Percentiles rank a stretch among this genome's conserved stretches.
Conservation (phyloP, 345 rosid genomes). For the Toxicodendron radicans region DNA sequence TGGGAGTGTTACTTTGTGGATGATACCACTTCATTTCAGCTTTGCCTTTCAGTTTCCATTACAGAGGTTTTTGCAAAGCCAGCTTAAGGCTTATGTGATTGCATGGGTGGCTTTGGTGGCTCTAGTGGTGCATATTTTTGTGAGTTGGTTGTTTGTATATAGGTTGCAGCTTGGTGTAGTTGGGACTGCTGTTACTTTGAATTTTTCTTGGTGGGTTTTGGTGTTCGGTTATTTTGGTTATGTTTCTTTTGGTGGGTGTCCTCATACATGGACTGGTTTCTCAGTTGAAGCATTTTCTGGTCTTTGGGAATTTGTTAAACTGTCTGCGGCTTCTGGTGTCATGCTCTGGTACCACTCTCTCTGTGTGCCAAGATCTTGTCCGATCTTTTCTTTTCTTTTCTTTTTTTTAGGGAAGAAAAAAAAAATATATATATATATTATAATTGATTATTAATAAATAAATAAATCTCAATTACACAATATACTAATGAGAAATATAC, state of each 20-base stretch:
- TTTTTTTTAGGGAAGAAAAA: no score
- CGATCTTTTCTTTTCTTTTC: no score
- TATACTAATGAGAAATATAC: no score
- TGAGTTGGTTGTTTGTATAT: conserved; percentile 67
- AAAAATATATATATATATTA: no score
- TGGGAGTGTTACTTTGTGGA: conserved; percentile 44
- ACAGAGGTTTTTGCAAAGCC: conserved; percentile 76
- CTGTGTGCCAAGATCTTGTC: no score
- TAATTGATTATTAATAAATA: no score
- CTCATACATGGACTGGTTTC: conserved; percentile 81
- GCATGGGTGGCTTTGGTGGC: conserved; percentile 53
- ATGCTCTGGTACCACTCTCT: conserved; percentile 59
- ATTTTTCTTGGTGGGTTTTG: conserved; percentile 73
- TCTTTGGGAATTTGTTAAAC: conserved; percentile 71
- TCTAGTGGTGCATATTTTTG: conserved; percentile 50
- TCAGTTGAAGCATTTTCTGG: conserved; percentile 71
- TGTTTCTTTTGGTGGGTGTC: conserved; percentile 57
- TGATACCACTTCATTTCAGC: conserved; percentile 78
- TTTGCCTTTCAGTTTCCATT: conserved; percentile 72
- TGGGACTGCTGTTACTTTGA: conserved; percentile 54
- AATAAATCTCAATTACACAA: no score
- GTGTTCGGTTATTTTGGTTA: conserved; percentile 44
- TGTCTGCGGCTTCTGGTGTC: conserved; percentile 79
- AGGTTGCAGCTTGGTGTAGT: conserved; percentile 49
- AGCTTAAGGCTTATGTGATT: conserved; percentile 54